Evolutionary conservation across 352 stramenopile species (phyloP).

Genomic region (Pseudoperonospora humuli): DNA sequence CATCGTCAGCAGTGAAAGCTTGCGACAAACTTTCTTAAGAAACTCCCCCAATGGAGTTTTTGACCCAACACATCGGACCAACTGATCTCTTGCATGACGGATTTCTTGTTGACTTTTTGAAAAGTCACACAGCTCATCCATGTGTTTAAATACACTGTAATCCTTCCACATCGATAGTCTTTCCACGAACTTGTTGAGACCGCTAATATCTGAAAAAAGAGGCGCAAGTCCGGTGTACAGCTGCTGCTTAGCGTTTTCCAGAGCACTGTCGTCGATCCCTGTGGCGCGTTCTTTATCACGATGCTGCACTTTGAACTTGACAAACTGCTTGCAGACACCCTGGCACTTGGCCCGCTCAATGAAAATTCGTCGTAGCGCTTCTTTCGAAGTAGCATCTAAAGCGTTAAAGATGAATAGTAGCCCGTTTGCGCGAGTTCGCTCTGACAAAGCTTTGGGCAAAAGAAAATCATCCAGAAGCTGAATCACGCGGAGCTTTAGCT

Average conservation of each 20-base stretch:
- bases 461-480: slow-evolving; percentile 82
- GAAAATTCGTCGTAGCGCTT: slow-evolving; percentile 66
- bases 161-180: slow-evolving; percentile 69
- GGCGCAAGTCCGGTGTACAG: slow-evolving; percentile 34
- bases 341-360: slow-evolving; percentile 54
- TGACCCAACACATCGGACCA: slow-evolving; percentile 69
- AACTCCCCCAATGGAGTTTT: slow-evolving; percentile 74
- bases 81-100: slow-evolving; percentile 48
- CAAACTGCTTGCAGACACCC: slow-evolving; percentile 25
- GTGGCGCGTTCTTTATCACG: slow-evolving; percentile 20
- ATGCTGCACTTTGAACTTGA: slow-evolving; percentile 37
- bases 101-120: slow-evolving; percentile 40
- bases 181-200: slow-evolving; percentile 50
- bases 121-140: slow-evolving; percentile 50
- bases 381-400: slow-evolving; percentile 51
- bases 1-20: slow-evolving; percentile 62
- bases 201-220: slow-evolving; percentile 54
- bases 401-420: slow-evolving; percentile 66
- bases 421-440: slow-evolving; percentile 47
- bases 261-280: slow-evolving; percentile 3
- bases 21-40: slow-evolving; percentile 77
- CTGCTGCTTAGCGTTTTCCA: slow-evolving; percentile 26
- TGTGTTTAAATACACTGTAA: slow-evolving; percentile 66
- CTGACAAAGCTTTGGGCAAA: slow-evolving; percentile 55
- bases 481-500: slow-evolving; percentile 73